Conservation (phyloP, 2,329 filamentous ascomycete genomes). For the Arthroderma sp. region DNA sequence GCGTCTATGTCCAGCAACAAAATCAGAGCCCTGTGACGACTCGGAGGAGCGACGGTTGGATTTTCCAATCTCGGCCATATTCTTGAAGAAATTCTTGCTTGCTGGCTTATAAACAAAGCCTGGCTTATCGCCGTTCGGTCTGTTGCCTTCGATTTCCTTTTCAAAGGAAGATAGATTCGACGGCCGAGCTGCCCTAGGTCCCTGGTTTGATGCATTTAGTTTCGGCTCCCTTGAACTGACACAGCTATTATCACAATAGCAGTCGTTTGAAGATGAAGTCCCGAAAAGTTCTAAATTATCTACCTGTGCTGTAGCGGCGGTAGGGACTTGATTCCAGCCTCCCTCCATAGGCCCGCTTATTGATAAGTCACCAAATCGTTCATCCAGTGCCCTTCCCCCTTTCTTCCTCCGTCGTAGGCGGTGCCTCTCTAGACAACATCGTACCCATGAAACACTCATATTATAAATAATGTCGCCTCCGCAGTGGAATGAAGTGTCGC, state of each 20-base stretch:
- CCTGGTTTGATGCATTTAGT: not conserved
- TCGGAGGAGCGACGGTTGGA: slow-evolving; percentile 1
- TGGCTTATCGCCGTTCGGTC: slow-evolving; percentile 1
- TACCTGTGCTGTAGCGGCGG: not conserved
- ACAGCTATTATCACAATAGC: not conserved
- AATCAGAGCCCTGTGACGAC: not conserved
- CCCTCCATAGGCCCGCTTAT: slow-evolving; percentile 13
- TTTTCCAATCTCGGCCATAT: slow-evolving; percentile 12
- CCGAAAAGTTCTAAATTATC: not conserved
- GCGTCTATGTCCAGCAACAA: not conserved
- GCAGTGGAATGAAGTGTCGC: too few species aligned
- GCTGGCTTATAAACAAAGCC: slow-evolving; percentile 13
- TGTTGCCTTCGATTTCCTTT: not conserved
- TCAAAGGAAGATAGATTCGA: not conserved
- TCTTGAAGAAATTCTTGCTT: slow-evolving; percentile 11
- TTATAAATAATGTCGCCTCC: too few species aligned
- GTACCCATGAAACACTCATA: slow-evolving; percentile 3
- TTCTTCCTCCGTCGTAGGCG: slow-evolving; percentile 8
- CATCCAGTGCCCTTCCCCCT: slow-evolving; percentile 6
- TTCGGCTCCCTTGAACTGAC: not conserved
- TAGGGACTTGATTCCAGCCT: slow-evolving; percentile 11
- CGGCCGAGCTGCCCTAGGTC: not conserved
- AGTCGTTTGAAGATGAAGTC: not conserved
- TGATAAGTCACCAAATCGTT: slow-evolving; percentile 10
- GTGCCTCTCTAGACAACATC: slow-evolving; percentile 9